These are phyloP conservation scores for Debaryomyces coudertii DNA, from an alignment of 1,139 yeast species.

Conservation along the genomic window DNA sequence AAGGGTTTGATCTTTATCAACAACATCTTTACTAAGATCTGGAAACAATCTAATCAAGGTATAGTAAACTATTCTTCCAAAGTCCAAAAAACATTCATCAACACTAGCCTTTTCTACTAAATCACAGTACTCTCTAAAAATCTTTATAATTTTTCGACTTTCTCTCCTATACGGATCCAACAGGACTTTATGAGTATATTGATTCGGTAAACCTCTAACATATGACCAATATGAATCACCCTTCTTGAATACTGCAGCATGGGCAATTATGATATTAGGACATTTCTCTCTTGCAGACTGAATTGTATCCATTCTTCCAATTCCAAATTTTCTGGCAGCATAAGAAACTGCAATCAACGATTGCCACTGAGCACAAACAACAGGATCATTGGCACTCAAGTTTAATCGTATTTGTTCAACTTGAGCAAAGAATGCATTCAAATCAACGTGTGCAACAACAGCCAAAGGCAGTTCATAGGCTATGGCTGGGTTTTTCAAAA, in stretches of 20 bases:
- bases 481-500: constrained; percentile 45
- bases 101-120: constrained; percentile 91
- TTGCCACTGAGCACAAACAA: constrained; percentile 94
- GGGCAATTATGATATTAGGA: constrained; percentile 74
- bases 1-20: constrained; percentile 32
- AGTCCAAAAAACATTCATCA: constrained; percentile 87
- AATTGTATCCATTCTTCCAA: constrained; percentile 74
- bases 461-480: constrained; percentile 73
- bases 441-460: constrained; percentile 81
- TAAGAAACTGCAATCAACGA: constrained; percentile 87
- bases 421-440: constrained; percentile 95
- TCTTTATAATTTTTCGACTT: constrained; percentile 72
- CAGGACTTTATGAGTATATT: constrained; percentile 73
- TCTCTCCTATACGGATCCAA: constrained; percentile 90
- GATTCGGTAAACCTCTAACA: constrained; percentile 42
- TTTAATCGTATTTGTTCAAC: constrained; percentile 82
- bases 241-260: constrained; percentile 90
- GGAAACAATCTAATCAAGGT: constrained; percentile 33
- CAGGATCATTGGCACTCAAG: constrained; percentile 68
- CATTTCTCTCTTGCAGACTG: constrained; percentile 73
- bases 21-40: constrained; percentile 15
- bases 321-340: constrained; percentile 85
- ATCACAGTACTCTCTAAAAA: constrained; percentile 60
- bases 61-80: constrained; percentile 54
- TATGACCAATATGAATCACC: constrained; percentile 88